Percentiles rank a stretch among this genome's conserved stretches.
phyloP scores from a whole-genome alignment of 2,329 filamentous ascomycete species.

The Metarhizium album region DNA sequence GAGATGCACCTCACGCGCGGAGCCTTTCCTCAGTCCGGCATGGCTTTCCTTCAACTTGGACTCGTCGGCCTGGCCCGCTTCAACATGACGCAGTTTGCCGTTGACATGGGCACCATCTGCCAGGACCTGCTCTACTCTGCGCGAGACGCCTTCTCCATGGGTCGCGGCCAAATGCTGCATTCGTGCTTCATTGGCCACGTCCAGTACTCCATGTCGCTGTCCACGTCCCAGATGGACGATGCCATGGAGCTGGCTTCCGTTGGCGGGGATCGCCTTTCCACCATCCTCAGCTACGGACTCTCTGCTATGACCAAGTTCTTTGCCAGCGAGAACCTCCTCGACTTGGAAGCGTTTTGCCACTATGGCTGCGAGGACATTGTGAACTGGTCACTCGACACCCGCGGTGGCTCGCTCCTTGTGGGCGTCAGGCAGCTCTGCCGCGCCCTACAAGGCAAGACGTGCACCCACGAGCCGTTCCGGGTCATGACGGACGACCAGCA shows the following conservation, averaged over 20 bases:
- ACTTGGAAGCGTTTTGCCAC: constrained; percentile 60
- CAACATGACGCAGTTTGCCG: constrained; percentile 57
- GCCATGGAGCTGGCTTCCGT: constrained; percentile 55
- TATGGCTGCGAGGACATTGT: constrained; percentile 65
- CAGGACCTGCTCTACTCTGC: constrained; percentile 54
- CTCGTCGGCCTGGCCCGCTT: constrained; percentile 59
- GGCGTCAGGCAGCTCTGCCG: constrained; percentile 54
- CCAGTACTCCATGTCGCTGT: constrained; percentile 47
- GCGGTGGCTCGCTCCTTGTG: constrained; percentile 60
- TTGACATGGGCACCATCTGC: constrained; percentile 52
- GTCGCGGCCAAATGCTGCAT: constrained; percentile 59
- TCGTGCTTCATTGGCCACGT: constrained; percentile 62
- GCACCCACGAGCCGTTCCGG: constrained; percentile 33
- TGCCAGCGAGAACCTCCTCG: constrained; percentile 55
- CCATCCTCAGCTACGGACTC: constrained; percentile 61
- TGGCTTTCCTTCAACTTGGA: constrained; percentile 57
- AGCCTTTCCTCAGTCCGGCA: constrained; percentile 57
- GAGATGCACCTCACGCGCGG: constrained; percentile 53
- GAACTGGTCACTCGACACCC: constrained; percentile 59
- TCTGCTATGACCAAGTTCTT: constrained; percentile 58
- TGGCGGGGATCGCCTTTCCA: constrained; percentile 60
- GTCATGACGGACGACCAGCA: constrained; percentile 63
- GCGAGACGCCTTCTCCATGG: constrained; percentile 53
- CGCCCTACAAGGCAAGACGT: constrained; percentile 66
- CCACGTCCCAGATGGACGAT: constrained; percentile 50